Conservation (phyloP, 2,329 filamentous ascomycete genomes). For the Sporothrix dimorphospora region DNA sequence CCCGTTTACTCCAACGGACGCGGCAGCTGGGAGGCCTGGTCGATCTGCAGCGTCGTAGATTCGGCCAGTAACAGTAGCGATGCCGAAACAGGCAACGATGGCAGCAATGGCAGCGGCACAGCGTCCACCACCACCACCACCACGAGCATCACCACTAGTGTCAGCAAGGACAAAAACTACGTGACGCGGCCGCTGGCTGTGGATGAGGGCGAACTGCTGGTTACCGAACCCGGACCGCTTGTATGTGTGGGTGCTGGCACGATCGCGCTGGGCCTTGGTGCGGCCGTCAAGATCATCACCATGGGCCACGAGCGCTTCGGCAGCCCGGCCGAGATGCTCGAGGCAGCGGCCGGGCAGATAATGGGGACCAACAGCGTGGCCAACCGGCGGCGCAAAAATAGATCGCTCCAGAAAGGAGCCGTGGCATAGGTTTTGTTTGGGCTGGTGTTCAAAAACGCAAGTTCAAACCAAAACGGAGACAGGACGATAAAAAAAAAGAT, state of each 20-base stretch:
- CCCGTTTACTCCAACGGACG: slow-evolving; percentile 27
- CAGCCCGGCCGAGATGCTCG: slow-evolving; percentile 41
- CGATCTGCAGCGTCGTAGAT: slow-evolving; percentile 51
- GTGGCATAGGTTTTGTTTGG: background rate
- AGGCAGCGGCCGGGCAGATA: slow-evolving; percentile 37
- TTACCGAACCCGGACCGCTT: slow-evolving; percentile 68
- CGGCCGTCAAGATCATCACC: slow-evolving; percentile 71
- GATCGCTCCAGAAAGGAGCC: slow-evolving; percentile 9
- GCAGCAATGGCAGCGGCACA: slow-evolving; percentile 34
- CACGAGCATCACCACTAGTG: background rate
- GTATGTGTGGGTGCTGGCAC: slow-evolving; percentile 64
- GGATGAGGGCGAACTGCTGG: slow-evolving; percentile 48
- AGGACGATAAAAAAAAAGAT: background rate
- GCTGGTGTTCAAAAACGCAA: background rate
- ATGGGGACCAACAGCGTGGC: slow-evolving; percentile 39
- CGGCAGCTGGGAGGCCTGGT: slow-evolving; percentile 60
- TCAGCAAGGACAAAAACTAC: slow-evolving; percentile 25
- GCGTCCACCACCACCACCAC: background rate
- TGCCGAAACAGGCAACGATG: slow-evolving; percentile 44
- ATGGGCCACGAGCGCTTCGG: slow-evolving; percentile 69
- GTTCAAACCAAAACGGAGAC: background rate
- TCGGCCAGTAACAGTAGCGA: slow-evolving; percentile 44
- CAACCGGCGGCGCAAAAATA: slow-evolving; percentile 43
- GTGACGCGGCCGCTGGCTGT: slow-evolving; percentile 48
- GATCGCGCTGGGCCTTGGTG: slow-evolving; percentile 71